Evolutionary conservation across 352 stramenopile species (phyloP).

Genomic region (Phytophthora colocasiae): DNA sequence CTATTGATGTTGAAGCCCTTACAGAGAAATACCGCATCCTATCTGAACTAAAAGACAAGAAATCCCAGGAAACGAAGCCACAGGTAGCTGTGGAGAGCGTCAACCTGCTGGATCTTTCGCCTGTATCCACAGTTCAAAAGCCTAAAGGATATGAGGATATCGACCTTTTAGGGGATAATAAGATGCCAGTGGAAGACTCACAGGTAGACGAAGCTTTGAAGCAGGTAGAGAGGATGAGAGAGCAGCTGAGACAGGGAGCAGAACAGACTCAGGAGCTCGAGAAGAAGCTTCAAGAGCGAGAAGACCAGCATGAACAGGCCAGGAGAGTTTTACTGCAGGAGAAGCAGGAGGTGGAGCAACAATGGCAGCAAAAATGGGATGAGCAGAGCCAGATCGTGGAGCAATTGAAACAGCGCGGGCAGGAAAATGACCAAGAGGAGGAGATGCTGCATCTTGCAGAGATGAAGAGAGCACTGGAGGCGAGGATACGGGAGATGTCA

Average conservation of each 20-base stretch:
- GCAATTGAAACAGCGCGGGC: too few species aligned
- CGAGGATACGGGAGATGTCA: slow-evolving; percentile 25
- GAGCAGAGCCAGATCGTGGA: slow-evolving; percentile 31
- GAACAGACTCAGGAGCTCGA: slow-evolving; percentile 39
- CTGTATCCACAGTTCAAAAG: slow-evolving; percentile 27
- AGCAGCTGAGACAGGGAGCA: slow-evolving; percentile 45
- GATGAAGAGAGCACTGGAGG: slow-evolving; percentile 36
- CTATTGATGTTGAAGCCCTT: slow-evolving; percentile 56
- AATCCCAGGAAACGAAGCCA: slow-evolving; percentile 14
- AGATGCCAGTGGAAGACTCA: slow-evolving; percentile 17
- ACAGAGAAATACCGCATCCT: slow-evolving; percentile 60
- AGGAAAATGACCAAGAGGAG: slow-evolving; percentile 42
- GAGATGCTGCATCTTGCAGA: slow-evolving; percentile 26
- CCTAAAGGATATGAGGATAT: slow-evolving; percentile 58
- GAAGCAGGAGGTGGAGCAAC: slow-evolving; percentile 21
- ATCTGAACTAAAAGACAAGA: slow-evolving; percentile 43
- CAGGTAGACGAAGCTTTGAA: slow-evolving; percentile 55
- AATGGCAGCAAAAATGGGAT: slow-evolving; percentile 26
- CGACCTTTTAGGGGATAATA: slow-evolving; percentile 46
- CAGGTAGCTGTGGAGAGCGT: slow-evolving; percentile 35
- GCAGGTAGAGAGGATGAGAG: slow-evolving; percentile 51
- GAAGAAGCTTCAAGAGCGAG: slow-evolving; percentile 32
- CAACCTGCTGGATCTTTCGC: slow-evolving; percentile 57
- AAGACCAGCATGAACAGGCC: slow-evolving; percentile 23
- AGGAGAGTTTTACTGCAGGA: slow-evolving; percentile 18